A percentile compares a stretch with the other conserved stretches of the same genome.
Evolutionary conservation across 345 rosid genomes (phyloP).

Genomic region (Diplotaxis tenuifolia): DNA sequence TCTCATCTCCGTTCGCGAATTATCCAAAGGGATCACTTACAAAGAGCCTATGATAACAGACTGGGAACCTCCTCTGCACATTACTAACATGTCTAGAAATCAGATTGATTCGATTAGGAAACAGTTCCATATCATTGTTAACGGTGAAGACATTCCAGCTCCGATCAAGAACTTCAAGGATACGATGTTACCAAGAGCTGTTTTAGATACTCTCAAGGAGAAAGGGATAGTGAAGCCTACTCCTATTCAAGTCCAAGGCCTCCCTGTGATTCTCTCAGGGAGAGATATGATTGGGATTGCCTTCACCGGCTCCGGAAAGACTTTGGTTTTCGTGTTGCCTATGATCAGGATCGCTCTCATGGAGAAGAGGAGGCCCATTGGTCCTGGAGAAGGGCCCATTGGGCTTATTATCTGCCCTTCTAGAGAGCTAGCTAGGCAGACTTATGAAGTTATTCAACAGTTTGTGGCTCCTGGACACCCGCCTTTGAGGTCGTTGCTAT

Average conservation of each 20-base stretch:
- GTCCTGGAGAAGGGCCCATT: conserved; percentile 85
- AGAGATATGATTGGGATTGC: conserved; percentile 96
- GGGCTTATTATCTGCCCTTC: conserved; percentile 82
- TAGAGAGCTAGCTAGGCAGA: conserved; percentile 88
- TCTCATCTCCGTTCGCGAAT: conserved; percentile 79
- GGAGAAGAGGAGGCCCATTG: conserved; percentile 83
- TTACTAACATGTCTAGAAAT: conserved; percentile 58
- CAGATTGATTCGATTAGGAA: conserved; percentile 67
- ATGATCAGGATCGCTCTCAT: conserved; percentile 83
- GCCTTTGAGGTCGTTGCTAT: conserved; percentile 68
- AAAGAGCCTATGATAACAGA: conserved; percentile 73
- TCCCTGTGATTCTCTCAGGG: conserved; percentile 76
- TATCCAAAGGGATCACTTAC: conserved; percentile 88
- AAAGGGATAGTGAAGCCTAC: conserved; percentile 93
- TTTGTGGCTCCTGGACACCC: conserved; percentile 70
- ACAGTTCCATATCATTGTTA: conserved; percentile 89
- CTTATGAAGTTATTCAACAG: conserved; percentile 82
- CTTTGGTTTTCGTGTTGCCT: conserved; percentile 80
- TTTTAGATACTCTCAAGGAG: conserved; percentile 63
- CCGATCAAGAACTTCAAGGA: conserved; percentile 79
- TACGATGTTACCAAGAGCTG: conserved; percentile 74
- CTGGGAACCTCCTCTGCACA: conserved; percentile 76
- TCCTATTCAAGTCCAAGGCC: conserved; percentile 90
- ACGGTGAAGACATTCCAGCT: conserved; percentile 81
- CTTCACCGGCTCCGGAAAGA: conserved; percentile 88